A percentile compares a stretch with the other conserved stretches of the same genome.
These are phyloP conservation scores for Syzygium grande DNA, from an alignment of 345 rosid species.

Conservation along the genomic window DNA sequence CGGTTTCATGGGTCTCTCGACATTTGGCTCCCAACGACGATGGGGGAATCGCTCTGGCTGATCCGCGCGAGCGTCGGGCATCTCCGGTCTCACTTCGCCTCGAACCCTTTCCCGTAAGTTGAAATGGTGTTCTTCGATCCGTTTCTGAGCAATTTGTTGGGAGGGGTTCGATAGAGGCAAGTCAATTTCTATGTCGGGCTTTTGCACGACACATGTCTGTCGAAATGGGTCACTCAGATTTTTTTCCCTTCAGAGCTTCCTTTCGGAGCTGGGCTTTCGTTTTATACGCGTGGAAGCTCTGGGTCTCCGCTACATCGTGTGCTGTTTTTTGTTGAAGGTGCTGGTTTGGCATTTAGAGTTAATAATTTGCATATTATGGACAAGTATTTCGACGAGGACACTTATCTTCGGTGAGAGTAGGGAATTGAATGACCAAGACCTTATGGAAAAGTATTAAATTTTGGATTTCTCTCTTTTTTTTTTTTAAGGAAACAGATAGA, in stretches of 20 bases:
- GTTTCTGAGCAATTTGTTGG: neutral
- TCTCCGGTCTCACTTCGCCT: neutral
- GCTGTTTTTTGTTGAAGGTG: neutral
- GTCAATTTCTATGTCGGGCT: neutral
- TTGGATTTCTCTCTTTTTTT: neutral
- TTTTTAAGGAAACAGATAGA: neutral
- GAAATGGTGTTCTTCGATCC: neutral
- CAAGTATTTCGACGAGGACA: neutral
- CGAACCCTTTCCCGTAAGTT: neutral
- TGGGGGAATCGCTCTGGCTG: neutral
- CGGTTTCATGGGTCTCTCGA: neutral
- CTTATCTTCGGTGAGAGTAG: neutral
- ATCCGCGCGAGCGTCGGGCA: neutral
- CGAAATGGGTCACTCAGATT: neutral
- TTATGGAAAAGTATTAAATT: neutral
- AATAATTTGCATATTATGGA: neutral
- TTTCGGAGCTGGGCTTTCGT: neutral
- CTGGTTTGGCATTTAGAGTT: neutral
- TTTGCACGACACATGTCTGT: neutral
- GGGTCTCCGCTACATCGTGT: neutral
- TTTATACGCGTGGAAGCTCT: neutral
- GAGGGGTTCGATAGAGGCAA: rapidly evolving
- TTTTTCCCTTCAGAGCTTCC: neutral
- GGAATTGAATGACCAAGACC: neutral
- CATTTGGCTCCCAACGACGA: neutral